A percentile compares a stretch with the other conserved stretches of the same genome.
Evolutionary conservation across 2,329 filamentous ascomycete species (phyloP).

Genomic region (Claviceps sp.): DNA sequence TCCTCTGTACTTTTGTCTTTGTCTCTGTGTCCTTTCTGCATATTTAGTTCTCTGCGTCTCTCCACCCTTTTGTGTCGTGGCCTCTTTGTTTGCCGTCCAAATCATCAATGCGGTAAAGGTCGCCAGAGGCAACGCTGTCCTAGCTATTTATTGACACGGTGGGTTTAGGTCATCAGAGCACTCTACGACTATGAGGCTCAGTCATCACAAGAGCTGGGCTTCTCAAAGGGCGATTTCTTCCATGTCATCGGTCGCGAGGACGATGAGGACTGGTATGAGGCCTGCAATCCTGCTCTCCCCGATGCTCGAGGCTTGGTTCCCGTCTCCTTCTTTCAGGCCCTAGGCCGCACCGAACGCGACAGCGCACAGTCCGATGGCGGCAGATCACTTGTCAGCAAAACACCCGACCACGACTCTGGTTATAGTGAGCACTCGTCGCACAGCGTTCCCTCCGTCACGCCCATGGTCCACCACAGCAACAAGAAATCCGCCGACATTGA

Average conservation of each 20-base stretch:
- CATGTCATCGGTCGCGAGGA: constrained; percentile 95
- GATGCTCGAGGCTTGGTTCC: constrained; percentile 84
- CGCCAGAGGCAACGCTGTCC: neutral
- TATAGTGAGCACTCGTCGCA: constrained; percentile 38
- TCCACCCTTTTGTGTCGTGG: neutral
- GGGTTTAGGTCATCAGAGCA: constrained; percentile 76
- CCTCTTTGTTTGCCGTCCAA: neutral
- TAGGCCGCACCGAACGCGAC: constrained; percentile 85
- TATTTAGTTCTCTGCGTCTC: neutral
- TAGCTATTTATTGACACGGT: neutral
- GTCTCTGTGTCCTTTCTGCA: neutral
- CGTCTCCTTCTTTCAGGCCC: constrained; percentile 81
- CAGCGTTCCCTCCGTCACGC: constrained; percentile 8
- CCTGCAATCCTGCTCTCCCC: constrained; percentile 83
- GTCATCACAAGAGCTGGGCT: constrained; percentile 67
- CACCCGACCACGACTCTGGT: constrained; percentile 77
- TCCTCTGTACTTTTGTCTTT: neutral
- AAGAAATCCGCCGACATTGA: constrained; percentile 45
- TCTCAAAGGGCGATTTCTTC: constrained; percentile 93
- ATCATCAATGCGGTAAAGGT: neutral
- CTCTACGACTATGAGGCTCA: constrained; percentile 84
- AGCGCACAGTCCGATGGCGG: constrained; percentile 57
- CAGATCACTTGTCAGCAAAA: constrained; percentile 35
- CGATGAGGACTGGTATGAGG: constrained; percentile 94
- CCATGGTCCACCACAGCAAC: constrained; percentile 24